These are phyloP conservation scores for Dactylonectria estremocensis DNA, from an alignment of 2,329 filamentous ascomycete species.

Conservation along the genomic window DNA sequence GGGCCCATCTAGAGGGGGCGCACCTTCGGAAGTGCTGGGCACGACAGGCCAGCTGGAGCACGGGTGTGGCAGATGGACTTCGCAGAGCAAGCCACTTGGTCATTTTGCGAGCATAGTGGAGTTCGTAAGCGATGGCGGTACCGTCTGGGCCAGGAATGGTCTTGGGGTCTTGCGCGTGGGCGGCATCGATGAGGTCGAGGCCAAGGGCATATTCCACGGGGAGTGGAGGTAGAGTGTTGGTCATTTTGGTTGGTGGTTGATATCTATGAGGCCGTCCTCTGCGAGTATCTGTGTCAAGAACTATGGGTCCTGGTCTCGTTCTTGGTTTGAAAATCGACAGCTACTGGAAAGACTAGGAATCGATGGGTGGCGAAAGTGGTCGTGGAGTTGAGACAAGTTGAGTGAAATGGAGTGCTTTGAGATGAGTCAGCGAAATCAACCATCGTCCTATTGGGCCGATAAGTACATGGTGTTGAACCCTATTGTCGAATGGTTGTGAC, in stretches of 20 bases:
- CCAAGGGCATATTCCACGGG: conserved; percentile 64
- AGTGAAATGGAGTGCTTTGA: conserved; percentile 22
- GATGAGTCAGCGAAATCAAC: conserved; percentile 47
- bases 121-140: conserved; percentile 77
- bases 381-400: not conserved
- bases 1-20: conserved; percentile 8
- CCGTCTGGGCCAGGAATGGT: conserved; percentile 59
- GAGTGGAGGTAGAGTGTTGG: conserved; percentile 50
- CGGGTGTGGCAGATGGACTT: conserved; percentile 73
- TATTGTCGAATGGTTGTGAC: not conserved
- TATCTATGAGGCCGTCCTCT: not conserved
- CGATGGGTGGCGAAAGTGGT: conserved; percentile 2
- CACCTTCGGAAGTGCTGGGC: conserved; percentile 86
- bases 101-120: conserved; percentile 87
- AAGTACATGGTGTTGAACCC: not conserved
- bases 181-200: conserved; percentile 79
- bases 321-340: not conserved
- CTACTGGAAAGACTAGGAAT: not conserved
- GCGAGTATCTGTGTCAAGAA: not conserved
- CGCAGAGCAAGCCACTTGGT: conserved; percentile 78
- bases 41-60: conserved; percentile 82
- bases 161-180: conserved; percentile 59
- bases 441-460: conserved; percentile 39
- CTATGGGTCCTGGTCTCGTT: not conserved
- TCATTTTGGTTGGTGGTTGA: conserved; percentile 28